These are phyloP conservation scores for Vaccinium myrtillus DNA, from an alignment of 148 eudicot species.

Conservation along the genomic window DNA sequence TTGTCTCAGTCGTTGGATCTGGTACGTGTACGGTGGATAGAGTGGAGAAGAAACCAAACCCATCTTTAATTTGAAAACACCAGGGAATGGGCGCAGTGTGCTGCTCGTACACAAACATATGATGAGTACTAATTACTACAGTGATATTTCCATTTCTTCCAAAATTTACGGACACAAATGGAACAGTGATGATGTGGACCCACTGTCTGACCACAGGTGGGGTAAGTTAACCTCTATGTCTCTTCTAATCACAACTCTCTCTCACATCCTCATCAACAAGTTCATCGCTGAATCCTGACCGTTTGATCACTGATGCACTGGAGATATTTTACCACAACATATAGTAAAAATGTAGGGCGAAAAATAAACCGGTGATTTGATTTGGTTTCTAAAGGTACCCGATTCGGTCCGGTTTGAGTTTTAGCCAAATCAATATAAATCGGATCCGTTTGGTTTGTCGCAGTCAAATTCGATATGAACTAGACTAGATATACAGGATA, in stretches of 20 bases:
- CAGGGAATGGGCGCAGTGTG: neutral
- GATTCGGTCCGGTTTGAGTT: too few species aligned
- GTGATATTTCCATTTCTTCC: neutral
- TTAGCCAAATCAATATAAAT: too few species aligned
- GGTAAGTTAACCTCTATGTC: too few species aligned
- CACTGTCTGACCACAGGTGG: neutral
- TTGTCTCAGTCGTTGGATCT: slow-evolving; percentile 16
- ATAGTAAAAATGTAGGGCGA: too few species aligned
- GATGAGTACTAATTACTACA: neutral
- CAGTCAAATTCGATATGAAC: too few species aligned
- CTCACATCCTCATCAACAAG: neutral
- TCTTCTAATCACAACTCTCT: too few species aligned
- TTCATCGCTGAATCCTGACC: neutral
- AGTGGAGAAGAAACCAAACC: neutral
- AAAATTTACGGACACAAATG: slow-evolving; percentile 22
- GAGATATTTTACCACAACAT: neutral
- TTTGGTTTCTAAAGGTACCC: too few species aligned
- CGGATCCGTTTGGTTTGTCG: too few species aligned
- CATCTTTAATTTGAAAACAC: neutral
- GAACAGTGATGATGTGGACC: neutral
- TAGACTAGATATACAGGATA: too few species aligned
- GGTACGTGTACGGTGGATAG: slow-evolving; percentile 23
- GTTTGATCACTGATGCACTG: neutral
- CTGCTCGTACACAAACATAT: neutral
- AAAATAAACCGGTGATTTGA: too few species aligned